Evolutionary conservation across 2,329 filamentous ascomycete genomes (phyloP), one percentile per base, ranked within the genome.

Genomic region (Fusarium sp.): DNA sequence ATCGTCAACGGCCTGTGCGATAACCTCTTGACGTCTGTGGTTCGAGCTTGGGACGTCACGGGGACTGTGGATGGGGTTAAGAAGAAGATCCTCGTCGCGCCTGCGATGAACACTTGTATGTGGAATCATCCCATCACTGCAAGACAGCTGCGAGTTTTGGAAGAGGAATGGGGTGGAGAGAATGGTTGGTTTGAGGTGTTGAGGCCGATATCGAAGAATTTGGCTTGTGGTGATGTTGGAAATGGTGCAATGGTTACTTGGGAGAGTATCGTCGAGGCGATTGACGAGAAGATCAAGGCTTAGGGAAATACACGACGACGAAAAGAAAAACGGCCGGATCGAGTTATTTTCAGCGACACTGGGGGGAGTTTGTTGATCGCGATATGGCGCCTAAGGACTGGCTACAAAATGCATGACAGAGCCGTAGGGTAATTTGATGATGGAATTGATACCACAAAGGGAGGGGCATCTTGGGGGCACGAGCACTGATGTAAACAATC

Each of bases 21-120:
- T 78, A 92, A 92, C 65, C 84, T 98, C 12, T 81, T 98, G 10
- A 92, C 90, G 20, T 87, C 84, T 54, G 92, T 96, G 1, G 87
- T 96, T 42, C 87, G 96, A 26, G 96, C 96, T 0, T 99, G 96
- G 96, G 96, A 98, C 82, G 91, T 91, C 0, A 87, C 87, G n/a
- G 90, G 90, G 0, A 80, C 86, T 22, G 83, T 92, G 12, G 90
- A 93, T 69, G 82, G 80, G 11, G 81, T 79, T 59, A 90, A 87
- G 81, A 92, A 92, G 81, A 89, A 86, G 72, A 94, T 97, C 41
- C 78, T 96, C 4, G 92, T 96, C 1, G 93, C 93, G 6, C 91
- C 92, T 4, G 91, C 93, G 36, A 97, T 98, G 94, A 98, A 98
- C 81, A 94, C 90, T 31, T 91, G 92, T 8, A 98, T 98, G 95